phyloP scores from a whole-genome alignment of 75 land plant genomes.

The Selaginella moellendorffii region DNA sequence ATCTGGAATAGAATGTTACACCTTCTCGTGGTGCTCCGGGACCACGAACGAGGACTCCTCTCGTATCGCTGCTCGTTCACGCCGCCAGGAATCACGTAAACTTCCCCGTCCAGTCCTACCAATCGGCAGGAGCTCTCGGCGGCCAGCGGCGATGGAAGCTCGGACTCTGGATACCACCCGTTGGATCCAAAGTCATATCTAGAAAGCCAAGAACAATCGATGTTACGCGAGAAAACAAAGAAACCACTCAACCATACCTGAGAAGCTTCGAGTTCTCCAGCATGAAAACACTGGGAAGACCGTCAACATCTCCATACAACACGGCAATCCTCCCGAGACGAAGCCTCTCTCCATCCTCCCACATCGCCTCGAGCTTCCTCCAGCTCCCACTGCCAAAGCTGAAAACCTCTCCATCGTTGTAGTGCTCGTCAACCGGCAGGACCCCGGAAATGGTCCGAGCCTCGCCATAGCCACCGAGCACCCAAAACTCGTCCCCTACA shows the following conservation, averaged over 20 bases:
- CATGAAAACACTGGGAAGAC: conserved; percentile 51
- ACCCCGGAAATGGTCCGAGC: conserved; percentile 44
- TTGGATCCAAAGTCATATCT: conserved; percentile 39
- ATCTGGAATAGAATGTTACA: conserved; percentile 37
- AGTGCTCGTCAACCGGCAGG: conserved; percentile 72
- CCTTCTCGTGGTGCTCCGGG: conserved; percentile 14
- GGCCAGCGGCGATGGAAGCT: conserved; percentile 28
- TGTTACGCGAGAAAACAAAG: not conserved
- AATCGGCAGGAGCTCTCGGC: conserved; percentile 32
- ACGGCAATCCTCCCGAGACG: conserved; percentile 54
- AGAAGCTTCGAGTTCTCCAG: conserved; percentile 47
- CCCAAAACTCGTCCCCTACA: conserved; percentile 60
- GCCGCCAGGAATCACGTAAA: conserved; percentile 40
- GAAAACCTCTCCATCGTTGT: conserved; percentile 53
- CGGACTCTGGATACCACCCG: conserved; percentile 45
- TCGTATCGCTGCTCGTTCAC: not conserved
- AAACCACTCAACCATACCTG: conserved; percentile 31
- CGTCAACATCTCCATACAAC: conserved; percentile 19
- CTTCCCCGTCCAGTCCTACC: conserved; percentile 43
- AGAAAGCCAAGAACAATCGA: not conserved
- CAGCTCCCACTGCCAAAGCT: conserved; percentile 39
- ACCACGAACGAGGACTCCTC: conserved; percentile 10
- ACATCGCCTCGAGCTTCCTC: conserved; percentile 68
- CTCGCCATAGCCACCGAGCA: conserved; percentile 88
- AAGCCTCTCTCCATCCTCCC: conserved; percentile 67